Evolutionary conservation across 2,329 filamentous ascomycete genomes (phyloP).

Genomic region (Alternaria angustiovoidea): DNA sequence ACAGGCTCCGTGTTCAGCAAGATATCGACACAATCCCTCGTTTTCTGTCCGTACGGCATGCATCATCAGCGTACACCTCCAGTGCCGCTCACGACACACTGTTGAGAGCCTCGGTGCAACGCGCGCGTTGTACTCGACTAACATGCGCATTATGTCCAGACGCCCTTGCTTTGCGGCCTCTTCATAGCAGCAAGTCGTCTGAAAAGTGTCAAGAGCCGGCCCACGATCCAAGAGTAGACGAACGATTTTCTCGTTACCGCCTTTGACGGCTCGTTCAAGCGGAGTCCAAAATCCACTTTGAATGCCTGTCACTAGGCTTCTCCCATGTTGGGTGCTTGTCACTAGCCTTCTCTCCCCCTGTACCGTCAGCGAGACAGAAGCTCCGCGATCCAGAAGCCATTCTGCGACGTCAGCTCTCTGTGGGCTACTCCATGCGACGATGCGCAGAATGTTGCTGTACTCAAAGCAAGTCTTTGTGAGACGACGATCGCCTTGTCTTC

Average conservation of each 20-base stretch:
- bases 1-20: background rate
- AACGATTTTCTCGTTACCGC: slow-evolving; percentile 11
- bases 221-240: slow-evolving; percentile 9
- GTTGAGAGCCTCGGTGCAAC: background rate
- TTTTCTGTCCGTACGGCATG: background rate
- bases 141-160: slow-evolving; percentile 15
- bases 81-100: background rate
- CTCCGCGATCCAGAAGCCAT: slow-evolving; percentile 1
- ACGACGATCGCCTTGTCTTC: background rate
- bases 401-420: slow-evolving; percentile 10
- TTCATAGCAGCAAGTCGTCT: background rate
- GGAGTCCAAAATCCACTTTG: background rate
- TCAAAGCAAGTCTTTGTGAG: too few species aligned
- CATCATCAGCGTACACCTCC: background rate
- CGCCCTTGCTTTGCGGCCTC: slow-evolving; percentile 2
- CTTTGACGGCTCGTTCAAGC: slow-evolving; percentile 8
- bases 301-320: too few species aligned
- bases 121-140: slow-evolving; percentile 8
- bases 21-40: background rate
- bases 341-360: too few species aligned
- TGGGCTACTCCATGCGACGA: background rate
- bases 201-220: background rate
- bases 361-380: background rate
- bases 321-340: too few species aligned
- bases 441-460: background rate